These are phyloP conservation scores for Vigna radiata DNA, from an alignment of 306 rosid genomes.

Conservation along the genomic window DNA sequence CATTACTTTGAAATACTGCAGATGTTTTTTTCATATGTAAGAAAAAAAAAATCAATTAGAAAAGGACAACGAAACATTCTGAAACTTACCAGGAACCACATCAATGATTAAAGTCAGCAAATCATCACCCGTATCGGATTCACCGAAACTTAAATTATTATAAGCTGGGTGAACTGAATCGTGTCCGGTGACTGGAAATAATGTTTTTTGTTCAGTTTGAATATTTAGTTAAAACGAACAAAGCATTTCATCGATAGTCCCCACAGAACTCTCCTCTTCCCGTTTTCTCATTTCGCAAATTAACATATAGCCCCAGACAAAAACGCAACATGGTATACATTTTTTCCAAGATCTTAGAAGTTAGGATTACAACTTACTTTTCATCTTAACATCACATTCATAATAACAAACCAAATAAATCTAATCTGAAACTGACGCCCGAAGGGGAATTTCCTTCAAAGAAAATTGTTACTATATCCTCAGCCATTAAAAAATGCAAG, in stretches of 20 bases:
- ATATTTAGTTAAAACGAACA: neutral
- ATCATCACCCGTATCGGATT: neutral
- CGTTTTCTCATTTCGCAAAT: constrained; percentile 19
- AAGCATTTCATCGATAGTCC: neutral
- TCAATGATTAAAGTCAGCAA: neutral
- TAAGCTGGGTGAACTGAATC: neutral
- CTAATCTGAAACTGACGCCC: constrained; percentile 44
- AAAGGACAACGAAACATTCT: neutral
- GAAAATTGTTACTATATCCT: constrained; percentile 52
- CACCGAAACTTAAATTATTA: neutral
- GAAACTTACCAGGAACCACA: too few relatives aligned
- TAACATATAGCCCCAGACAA: constrained; percentile 31
- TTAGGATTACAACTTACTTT: constrained; percentile 37
- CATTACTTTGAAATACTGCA: neutral
- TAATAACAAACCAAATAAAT: constrained; percentile 28
- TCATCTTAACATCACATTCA: constrained; percentile 31
- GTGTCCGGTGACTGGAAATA: neutral
- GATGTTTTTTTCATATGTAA: neutral
- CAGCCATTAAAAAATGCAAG: constrained; percentile 39
- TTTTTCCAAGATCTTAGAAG: constrained; percentile 24
- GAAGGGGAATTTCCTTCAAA: constrained; percentile 17
- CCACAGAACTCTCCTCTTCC: neutral
- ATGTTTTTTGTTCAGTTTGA: constrained; percentile 8
- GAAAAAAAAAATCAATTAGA: neutral
- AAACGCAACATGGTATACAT: neutral